Base-by-base conservation (phyloP, 306 rosid species). In the Ammopiptanthus mongolicus region DNA sequence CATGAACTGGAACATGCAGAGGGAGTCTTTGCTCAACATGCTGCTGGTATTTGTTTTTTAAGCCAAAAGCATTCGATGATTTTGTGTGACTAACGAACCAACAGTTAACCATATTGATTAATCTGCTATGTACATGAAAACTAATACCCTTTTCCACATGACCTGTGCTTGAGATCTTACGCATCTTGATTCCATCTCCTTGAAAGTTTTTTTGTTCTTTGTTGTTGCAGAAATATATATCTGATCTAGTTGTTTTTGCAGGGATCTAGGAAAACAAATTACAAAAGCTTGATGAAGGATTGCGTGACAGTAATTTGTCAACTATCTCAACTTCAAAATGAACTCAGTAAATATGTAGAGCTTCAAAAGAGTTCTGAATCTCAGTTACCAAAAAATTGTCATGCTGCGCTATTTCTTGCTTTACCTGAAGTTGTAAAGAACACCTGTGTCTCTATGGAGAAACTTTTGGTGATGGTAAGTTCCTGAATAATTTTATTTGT, bases 231-330 rank as follows among this genome's bases (percentile, higher is more conserved):
- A 71, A 71, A 73, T 74, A 21, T 69, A 39, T 65, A 53, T 64
- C 57, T 65, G 65, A 75, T 77, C 33, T 63, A 22, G 23, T 77
- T 69, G 57, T 66, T 81, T 84, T 82, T 80, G 82, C 74, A 94
- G 98, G 96, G 87, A 13, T 91, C 90, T 47, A 81, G 96, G 86
- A 91, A 83, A 83, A 64, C 86, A 65, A 89, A 87, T 86, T 91
- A 77, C 80, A 86, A 87, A 85, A 79, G 77, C 82, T 80, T 94
- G 63, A 78, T 87, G 95, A 90, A 87, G 76, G 86, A 90, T 65
- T 88, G 90, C 84, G 3, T 94, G 77, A 28, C 72, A 58, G 78
- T 82, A 79, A 69, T 90, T 78, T 90, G 93, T 86, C 87, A 86
- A 28, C 78, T 90, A 34, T 82, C 84, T 76, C 83, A 82, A 77